phyloP scores from a whole-genome alignment of 768 basidiomycete genomes.

The Tremella yokohamensis region DNA sequence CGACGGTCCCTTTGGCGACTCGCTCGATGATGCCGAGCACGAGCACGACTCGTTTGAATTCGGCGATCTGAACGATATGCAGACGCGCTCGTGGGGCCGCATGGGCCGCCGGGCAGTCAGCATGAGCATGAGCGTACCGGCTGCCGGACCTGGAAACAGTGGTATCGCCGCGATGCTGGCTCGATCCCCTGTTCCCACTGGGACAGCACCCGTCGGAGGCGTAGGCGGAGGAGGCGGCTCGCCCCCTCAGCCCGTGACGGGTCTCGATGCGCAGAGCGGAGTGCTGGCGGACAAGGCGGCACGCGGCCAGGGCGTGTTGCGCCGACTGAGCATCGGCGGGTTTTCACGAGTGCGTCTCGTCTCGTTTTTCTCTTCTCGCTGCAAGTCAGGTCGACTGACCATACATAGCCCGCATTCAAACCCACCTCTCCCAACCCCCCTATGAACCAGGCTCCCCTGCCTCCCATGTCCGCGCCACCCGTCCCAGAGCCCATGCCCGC shows the following conservation, averaged over 20 bases:
- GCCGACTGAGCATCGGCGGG: constrained; percentile 32
- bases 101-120: constrained; percentile 25
- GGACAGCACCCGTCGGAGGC: background rate
- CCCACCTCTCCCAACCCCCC: constrained; percentile 6
- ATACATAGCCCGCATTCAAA: background rate
- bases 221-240: background rate
- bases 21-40: constrained; percentile 18
- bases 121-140: constrained; percentile 17
- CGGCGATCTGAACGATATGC: constrained; percentile 36
- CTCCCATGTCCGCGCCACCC: background rate
- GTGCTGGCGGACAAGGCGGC: constrained; percentile 43
- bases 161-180: background rate
- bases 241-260: background rate
- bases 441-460: background rate
- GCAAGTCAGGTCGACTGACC: background rate
- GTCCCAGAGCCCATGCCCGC: background rate
- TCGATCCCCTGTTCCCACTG: too few relatives aligned
- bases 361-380: background rate
- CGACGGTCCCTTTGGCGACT: background rate
- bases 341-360: constrained; percentile 30
- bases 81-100: constrained; percentile 23
- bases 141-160: background rate
- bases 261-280: constrained; percentile 3
- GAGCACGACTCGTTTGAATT: constrained; percentile 44
- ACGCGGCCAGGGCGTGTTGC: constrained; percentile 40